phyloP scores from a whole-genome alignment of 2,329 filamentous ascomycete species.

The Plectosphaerella cucumerina region DNA sequence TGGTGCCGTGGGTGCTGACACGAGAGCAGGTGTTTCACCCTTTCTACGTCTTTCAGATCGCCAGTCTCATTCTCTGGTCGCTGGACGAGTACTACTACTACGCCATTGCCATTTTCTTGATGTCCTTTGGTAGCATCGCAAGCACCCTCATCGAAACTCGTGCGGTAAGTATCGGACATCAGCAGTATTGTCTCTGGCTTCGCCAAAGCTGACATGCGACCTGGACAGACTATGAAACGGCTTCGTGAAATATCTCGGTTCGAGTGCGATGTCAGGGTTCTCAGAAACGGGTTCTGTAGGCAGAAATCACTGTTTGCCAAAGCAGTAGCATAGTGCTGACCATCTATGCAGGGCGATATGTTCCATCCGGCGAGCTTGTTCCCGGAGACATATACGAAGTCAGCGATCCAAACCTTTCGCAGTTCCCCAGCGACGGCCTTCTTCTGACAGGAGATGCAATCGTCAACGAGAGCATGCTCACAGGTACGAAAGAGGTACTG shows the following conservation, averaged over 20 bases:
- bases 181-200: constrained; percentile 4
- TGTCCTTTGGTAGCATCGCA: constrained; percentile 87
- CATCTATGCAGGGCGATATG: constrained; percentile 62
- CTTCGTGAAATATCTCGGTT: constrained; percentile 89
- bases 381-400: constrained; percentile 97
- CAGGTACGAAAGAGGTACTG: constrained; percentile 31
- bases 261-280: constrained; percentile 89
- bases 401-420: constrained; percentile 82
- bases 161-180: constrained; percentile 49
- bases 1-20: constrained; percentile 13
- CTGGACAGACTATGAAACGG: constrained; percentile 72
- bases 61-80: constrained; percentile 91
- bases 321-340: neutral
- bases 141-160: constrained; percentile 88
- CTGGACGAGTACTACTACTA: constrained; percentile 98
- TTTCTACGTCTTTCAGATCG: constrained; percentile 97
- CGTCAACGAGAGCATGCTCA: constrained; percentile 99
- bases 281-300: constrained; percentile 90
- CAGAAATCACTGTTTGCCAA: constrained; percentile 10
- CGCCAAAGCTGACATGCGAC: constrained; percentile 1
- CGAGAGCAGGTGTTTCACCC: constrained; percentile 77
- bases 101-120: constrained; percentile 87
- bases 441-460: constrained; percentile 93
- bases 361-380: constrained; percentile 82
- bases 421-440: constrained; percentile 90